Base-by-base conservation (phyloP, 371 early-diverging fungal species). In the Actinomortierella ambigua region DNA sequence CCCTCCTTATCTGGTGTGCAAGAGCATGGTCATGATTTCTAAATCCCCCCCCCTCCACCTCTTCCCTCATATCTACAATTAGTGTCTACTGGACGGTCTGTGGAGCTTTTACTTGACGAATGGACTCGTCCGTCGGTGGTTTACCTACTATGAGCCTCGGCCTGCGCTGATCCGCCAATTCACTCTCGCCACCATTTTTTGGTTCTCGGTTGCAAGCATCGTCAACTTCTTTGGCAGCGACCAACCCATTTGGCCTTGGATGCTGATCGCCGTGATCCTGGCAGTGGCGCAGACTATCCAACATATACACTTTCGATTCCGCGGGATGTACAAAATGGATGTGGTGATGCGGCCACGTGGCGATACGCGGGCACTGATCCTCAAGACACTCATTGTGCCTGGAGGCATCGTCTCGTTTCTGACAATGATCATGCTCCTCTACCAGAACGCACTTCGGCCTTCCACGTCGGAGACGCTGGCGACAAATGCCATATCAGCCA, bases 51-150 rank as follows among this genome's bases (percentile, higher is more conserved):
- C 17, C 24, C 18, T 22, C 27, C 40, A 23, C 20, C 15, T 27
- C 15, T 26, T 22, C 9, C 11, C 17, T 49, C 15, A 28, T 18
- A 27, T 55, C 39, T 3, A n/a, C 17, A 24, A 51, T 13, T 50
- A 85, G 86, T 83, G 82, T 29, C 53, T 78, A 27, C 65, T 85
- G 23, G 83, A 83, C 8, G 85, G 86, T 44, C 80, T 83, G 50
- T 87, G 88, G 86, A 85, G 83, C 53, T 84, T 79, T 68, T 80
- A 81, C 53, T 51, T 88, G 15, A 75, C 84, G 14, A 85, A 80
- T 23, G 79, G 81, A 51, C 79, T 88, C 79, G 81, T 85, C 77
- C 77, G 80, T 39, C 81, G 84, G 40, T 88, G 88, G 88, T 65
- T 84, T 27, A 82, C 80, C 56, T 82, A 81, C 59, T 86, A 86